A percentile compares a stretch with the other conserved stretches of the same genome.
Conservation (phyloP, 2,329 filamentous ascomycete genomes). For the Xylaria hypoxylon region DNA sequence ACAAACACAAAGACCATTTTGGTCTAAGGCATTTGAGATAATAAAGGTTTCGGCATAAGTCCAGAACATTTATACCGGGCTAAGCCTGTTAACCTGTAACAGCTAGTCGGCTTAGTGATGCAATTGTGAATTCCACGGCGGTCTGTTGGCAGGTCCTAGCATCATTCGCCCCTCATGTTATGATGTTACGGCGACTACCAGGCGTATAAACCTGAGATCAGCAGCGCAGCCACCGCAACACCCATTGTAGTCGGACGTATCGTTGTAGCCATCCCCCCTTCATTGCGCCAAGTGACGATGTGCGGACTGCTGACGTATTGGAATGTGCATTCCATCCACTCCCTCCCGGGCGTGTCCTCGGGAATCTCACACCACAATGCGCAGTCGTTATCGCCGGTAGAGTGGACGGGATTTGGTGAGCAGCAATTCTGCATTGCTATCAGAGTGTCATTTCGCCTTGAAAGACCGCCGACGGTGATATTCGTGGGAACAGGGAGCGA, state of each 20-base stretch:
- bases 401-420: constrained; percentile 23
- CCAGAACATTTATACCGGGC: too few relatives aligned
- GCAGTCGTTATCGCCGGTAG: constrained; percentile 21
- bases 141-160: not conserved
- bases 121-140: not conserved
- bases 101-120: too few relatives aligned
- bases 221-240: constrained; percentile 6
- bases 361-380: constrained; percentile 28
- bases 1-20: too few relatives aligned
- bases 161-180: not conserved
- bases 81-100: too few relatives aligned
- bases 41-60: too few relatives aligned
- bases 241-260: constrained; percentile 7
- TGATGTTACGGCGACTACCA: not conserved
- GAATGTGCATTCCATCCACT: constrained; percentile 3
- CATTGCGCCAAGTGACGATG: not conserved
- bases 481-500: not conserved
- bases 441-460: constrained; percentile 20
- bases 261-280: not conserved
- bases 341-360: not conserved
- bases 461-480: constrained; percentile 13
- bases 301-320: not conserved
- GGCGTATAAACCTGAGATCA: constrained; percentile 12
- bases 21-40: too few relatives aligned
- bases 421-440: constrained; percentile 28